These are phyloP conservation scores for Collybia sp. DNA, from an alignment of 768 basidiomycete species.

Conservation along the genomic window DNA sequence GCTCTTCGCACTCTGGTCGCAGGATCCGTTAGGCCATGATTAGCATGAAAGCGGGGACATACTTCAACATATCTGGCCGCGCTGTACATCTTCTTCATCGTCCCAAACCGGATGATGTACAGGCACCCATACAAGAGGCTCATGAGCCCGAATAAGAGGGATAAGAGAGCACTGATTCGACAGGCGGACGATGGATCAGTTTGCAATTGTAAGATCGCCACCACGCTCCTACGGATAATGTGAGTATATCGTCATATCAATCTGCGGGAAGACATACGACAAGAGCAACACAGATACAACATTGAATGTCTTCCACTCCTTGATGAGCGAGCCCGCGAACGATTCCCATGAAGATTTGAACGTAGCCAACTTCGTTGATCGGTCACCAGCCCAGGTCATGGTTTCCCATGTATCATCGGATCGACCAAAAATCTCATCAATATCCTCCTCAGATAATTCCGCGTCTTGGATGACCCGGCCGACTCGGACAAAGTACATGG, in stretches of 20 bases:
- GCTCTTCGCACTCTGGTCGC: too few species aligned
- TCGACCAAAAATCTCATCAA: background rate
- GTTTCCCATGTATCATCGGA: background rate
- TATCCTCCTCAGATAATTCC: background rate
- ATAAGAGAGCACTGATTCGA: constrained; percentile 58
- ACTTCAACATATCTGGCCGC: constrained; percentile 75
- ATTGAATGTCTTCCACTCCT: constrained; percentile 76
- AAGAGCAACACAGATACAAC: constrained; percentile 64
- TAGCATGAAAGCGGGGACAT: background rate
- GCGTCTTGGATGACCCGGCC: background rate
- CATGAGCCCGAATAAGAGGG: constrained; percentile 62
- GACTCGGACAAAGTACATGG: background rate
- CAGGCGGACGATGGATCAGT: constrained; percentile 47
- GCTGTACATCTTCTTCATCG: constrained; percentile 68
- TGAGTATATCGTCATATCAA: background rate
- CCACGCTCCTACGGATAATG: constrained; percentile 46
- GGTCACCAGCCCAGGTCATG: background rate
- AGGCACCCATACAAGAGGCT: constrained; percentile 71
- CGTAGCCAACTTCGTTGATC: background rate
- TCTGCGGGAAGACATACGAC: constrained; percentile 25
- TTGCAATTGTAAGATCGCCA: constrained; percentile 62
- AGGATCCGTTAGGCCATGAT: too few species aligned
- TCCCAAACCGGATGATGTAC: constrained; percentile 67
- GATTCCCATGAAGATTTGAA: constrained; percentile 47
- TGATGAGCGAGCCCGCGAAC: constrained; percentile 63